These are phyloP conservation scores for Fusarium multiceps DNA, from an alignment of 2,329 filamentous ascomycete genomes.

Conservation along the genomic window DNA sequence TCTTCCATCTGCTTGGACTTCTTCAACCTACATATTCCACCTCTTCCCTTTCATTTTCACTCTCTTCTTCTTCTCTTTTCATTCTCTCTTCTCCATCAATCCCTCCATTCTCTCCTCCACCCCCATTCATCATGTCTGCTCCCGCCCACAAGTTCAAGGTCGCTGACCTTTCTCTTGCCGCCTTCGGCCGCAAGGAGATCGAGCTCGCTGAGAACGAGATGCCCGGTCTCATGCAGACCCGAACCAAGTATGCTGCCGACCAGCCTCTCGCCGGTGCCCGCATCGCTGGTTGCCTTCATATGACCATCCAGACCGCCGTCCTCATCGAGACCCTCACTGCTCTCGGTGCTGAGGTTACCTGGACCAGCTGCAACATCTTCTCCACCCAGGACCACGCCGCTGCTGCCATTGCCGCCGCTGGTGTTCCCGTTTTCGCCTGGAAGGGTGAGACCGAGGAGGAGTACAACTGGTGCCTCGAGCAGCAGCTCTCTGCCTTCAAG, in stretches of 20 bases:
- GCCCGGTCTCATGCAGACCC: constrained; percentile 97
- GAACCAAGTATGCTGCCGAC: constrained; percentile 88
- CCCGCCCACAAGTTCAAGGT: constrained; percentile 97
- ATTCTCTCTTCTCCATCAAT: constrained; percentile 42
- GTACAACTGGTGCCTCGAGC: constrained; percentile 99
- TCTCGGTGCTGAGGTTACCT: constrained; percentile 98
- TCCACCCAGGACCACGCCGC: constrained; percentile 98
- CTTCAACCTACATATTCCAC: constrained; percentile 36
- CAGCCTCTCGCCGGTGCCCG: constrained; percentile 95
- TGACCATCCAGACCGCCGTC: constrained; percentile 99
- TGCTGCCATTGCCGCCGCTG: constrained; percentile 92
- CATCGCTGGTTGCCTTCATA: constrained; percentile 98
- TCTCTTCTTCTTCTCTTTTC: constrained; percentile 32
- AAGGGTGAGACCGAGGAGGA: constrained; percentile 98
- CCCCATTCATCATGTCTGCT: constrained; percentile 67
- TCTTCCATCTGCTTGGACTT: constrained; percentile 29
- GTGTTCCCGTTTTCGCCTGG: constrained; percentile 85
- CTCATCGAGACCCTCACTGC: constrained; percentile 96
- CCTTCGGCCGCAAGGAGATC: constrained; percentile 99
- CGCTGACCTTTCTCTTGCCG: constrained; percentile 95
- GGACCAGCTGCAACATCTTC: constrained; percentile 99
- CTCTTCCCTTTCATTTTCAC: constrained; percentile 30
- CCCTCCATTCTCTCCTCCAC: constrained; percentile 33
- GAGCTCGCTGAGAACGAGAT: constrained; percentile 97
- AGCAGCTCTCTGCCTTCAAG: constrained; percentile 97